A percentile compares a stretch with the other conserved stretches of the same genome.
phyloP scores from a whole-genome alignment of 345 rosid species.

The Citrus mangshanensis region DNA sequence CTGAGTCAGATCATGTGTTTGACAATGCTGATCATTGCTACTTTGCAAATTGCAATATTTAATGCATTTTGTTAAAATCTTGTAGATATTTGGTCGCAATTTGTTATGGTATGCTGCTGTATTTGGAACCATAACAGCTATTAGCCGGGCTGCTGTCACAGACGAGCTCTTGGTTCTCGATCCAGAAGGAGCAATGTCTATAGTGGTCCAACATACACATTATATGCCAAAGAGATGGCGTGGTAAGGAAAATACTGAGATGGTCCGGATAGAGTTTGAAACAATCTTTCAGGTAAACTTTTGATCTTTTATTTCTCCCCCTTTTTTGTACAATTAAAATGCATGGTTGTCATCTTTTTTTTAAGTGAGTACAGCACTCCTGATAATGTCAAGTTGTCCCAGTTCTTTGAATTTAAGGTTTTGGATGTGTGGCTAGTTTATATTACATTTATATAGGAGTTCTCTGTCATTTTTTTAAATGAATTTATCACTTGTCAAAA shows the following conservation, averaged over 20 bases:
- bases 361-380: neutral
- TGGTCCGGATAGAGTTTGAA: conserved; percentile 79
- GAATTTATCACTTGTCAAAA: neutral
- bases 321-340: neutral
- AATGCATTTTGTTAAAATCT: conserved; percentile 11
- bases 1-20: conserved; percentile 3
- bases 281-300: conserved; percentile 82
- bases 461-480: neutral
- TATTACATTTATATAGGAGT: too few species aligned
- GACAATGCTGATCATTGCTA: neutral
- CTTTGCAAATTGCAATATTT: neutral
- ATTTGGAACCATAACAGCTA: conserved; percentile 94
- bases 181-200: conserved; percentile 84
- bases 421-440: neutral
- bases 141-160: conserved; percentile 89
- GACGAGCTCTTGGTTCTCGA: conserved; percentile 88
- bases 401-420: neutral
- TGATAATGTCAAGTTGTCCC: neutral
- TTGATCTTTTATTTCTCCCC: neutral
- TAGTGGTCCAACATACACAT: conserved; percentile 91
- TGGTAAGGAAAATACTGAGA: conserved; percentile 76
- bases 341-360: neutral
- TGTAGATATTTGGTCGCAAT: conserved; percentile 96
- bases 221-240: conserved; percentile 99
- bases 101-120: conserved; percentile 98